phyloP scores from a whole-genome alignment of 768 basidiomycete genomes.

The Boletus vermiculosoides region DNA sequence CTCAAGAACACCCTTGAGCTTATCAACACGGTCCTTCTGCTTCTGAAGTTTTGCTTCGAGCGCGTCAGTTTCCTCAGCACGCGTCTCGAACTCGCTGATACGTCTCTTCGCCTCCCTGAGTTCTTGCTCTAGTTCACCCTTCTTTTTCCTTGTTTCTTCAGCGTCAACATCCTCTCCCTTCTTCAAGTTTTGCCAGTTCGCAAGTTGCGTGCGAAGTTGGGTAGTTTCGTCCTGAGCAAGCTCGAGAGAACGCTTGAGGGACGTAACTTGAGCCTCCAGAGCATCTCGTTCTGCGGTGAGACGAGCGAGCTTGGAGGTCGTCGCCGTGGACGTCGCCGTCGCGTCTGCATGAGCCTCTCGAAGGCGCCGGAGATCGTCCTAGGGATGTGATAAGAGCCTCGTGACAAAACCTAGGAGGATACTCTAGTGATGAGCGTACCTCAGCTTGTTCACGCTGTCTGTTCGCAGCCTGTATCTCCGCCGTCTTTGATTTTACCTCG shows the following conservation, averaged over 20 bases:
- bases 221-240: conserved; percentile 56
- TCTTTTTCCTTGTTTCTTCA: conserved; percentile 52
- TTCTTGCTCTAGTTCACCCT: conserved; percentile 55
- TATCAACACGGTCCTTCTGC: conserved; percentile 41
- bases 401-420: background rate
- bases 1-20: conserved; percentile 39
- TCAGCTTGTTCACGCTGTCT: conserved; percentile 47
- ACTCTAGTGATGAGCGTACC: conserved; percentile 32
- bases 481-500: conserved; percentile 40
- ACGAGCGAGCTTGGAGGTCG: conserved; percentile 55
- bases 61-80: conserved; percentile 21
- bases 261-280: conserved; percentile 48
- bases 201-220: conserved; percentile 61
- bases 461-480: conserved; percentile 38
- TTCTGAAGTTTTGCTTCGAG: conserved; percentile 43
- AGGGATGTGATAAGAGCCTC: background rate
- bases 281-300: conserved; percentile 57
- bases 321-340: conserved; percentile 44
- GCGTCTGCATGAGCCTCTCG: conserved; percentile 52
- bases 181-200: conserved; percentile 68
- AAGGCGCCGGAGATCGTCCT: conserved; percentile 44
- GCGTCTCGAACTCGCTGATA: conserved; percentile 31
- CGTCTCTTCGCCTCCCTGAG: conserved; percentile 45
- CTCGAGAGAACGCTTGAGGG: conserved; percentile 55
- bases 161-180: conserved; percentile 59